Evolutionary conservation across 352 stramenopile species (phyloP).

Genomic region (Pythium phragmiticola): DNA sequence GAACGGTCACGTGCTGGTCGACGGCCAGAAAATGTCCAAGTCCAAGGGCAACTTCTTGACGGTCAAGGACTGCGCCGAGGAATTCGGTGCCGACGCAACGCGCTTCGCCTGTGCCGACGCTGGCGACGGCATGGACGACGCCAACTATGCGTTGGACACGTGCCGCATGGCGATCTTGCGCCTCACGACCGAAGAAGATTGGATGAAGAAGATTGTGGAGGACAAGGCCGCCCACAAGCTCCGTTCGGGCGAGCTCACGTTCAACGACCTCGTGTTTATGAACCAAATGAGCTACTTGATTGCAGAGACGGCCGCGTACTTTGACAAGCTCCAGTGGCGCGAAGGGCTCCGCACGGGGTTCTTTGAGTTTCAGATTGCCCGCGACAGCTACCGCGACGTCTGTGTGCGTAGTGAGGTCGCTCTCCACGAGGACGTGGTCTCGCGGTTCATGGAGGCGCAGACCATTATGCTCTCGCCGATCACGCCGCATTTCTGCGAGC

Average conservation of each 20-base stretch:
- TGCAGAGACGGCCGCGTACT: constrained; percentile 84
- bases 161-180: constrained; percentile 97
- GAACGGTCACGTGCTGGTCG: constrained; percentile 97
- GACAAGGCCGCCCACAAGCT: constrained; percentile 74
- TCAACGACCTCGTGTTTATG: constrained; percentile 94
- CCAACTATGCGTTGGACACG: constrained; percentile 98
- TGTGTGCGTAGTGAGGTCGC: constrained; percentile 78
- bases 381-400: constrained; percentile 97
- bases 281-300: constrained; percentile 98
- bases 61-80: constrained; percentile 95
- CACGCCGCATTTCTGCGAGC: constrained; percentile 93
- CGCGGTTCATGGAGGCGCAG: constrained; percentile 93
- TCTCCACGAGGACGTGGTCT: constrained; percentile 93
- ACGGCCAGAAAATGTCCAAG: constrained; percentile 99
- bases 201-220: constrained; percentile 92
- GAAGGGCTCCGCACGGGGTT: constrained; percentile 98
- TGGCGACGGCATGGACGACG: constrained; percentile 98
- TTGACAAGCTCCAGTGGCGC: constrained; percentile 92
- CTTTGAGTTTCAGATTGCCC: constrained; percentile 98
- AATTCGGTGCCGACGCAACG: constrained; percentile 96
- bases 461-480: constrained; percentile 95
- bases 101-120: constrained; percentile 98
- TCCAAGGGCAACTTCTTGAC: constrained; percentile 99
- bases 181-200: constrained; percentile 97
- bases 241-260: constrained; percentile 77